phyloP scores from a whole-genome alignment of 2,329 filamentous ascomycete genomes.

The Cladorrhinum sp. region DNA sequence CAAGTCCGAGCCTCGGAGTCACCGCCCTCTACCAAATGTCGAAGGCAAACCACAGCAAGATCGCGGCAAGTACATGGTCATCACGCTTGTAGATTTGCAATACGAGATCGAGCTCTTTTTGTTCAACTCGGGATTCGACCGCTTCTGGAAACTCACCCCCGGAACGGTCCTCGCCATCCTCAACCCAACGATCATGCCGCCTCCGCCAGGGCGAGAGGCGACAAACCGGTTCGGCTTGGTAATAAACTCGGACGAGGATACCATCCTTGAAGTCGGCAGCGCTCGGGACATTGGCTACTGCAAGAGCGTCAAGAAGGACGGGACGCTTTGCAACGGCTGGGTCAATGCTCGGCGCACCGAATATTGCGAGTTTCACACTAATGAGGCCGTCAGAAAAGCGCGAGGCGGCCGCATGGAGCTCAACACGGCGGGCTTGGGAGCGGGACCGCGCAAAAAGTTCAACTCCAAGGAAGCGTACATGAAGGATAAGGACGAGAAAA shows the following conservation, averaged over 20 bases:
- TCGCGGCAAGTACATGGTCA: slow-evolving; percentile 85
- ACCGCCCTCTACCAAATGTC: slow-evolving; percentile 45
- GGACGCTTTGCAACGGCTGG: slow-evolving; percentile 76
- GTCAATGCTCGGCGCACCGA: slow-evolving; percentile 84
- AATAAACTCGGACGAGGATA: slow-evolving; percentile 82
- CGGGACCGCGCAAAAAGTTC: slow-evolving; percentile 26
- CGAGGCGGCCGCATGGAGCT: slow-evolving; percentile 70
- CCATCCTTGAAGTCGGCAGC: slow-evolving; percentile 81
- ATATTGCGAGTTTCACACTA: slow-evolving; percentile 90
- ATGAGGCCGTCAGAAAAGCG: slow-evolving; percentile 70
- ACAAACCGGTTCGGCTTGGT: slow-evolving; percentile 83
- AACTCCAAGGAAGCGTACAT: slow-evolving; percentile 23
- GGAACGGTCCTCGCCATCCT: slow-evolving; percentile 92
- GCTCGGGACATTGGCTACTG: slow-evolving; percentile 87
- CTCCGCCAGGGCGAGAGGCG: slow-evolving; percentile 68
- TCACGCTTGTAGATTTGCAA: slow-evolving; percentile 82
- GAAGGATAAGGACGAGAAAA: slow-evolving; percentile 43
- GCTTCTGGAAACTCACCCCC: slow-evolving; percentile 89
- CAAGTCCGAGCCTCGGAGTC: slow-evolving; percentile 75
- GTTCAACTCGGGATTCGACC: slow-evolving; percentile 84
- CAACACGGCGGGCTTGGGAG: slow-evolving; percentile 60
- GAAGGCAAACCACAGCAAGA: slow-evolving; percentile 52
- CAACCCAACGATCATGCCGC: slow-evolving; percentile 88
- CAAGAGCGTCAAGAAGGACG: slow-evolving; percentile 79
- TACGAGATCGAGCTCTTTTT: slow-evolving; percentile 91